Percentiles rank a stretch among this genome's conserved stretches.
These are phyloP conservation scores for Yamadazyma nakazawae DNA, from an alignment of 805 yeast species.

Conservation along the genomic window DNA sequence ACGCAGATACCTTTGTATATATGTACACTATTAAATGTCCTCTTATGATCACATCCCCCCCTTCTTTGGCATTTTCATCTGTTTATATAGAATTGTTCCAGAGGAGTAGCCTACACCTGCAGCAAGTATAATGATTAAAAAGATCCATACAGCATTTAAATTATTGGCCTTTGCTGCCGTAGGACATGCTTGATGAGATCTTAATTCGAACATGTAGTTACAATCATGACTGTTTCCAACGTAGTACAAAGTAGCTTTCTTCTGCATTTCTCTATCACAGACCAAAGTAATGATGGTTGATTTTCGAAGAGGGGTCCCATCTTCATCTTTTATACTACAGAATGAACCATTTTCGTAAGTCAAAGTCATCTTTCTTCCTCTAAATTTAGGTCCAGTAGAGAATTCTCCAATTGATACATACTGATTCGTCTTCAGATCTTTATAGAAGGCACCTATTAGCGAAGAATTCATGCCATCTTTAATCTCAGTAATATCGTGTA, in stretches of 20 bases:
- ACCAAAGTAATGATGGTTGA: conserved; percentile 68
- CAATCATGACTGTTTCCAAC: conserved; percentile 75
- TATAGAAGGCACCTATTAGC: conserved; percentile 40
- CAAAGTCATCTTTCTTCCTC: conserved; percentile 69
- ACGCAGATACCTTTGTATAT: neutral
- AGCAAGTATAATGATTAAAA: conserved; percentile 31
- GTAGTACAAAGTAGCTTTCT: conserved; percentile 63
- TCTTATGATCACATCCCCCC: neutral
- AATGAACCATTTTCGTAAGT: conserved; percentile 68
- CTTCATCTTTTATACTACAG: conserved; percentile 42
- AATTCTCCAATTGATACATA: conserved; percentile 53
- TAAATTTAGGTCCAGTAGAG: conserved; percentile 57
- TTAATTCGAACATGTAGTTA: conserved; percentile 77
- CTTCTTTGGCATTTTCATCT: conserved; percentile 10
- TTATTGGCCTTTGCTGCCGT: conserved; percentile 66
- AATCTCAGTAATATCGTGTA: conserved; percentile 38
- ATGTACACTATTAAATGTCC: neutral
- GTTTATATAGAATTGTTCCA: conserved; percentile 37
- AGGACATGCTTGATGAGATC: conserved; percentile 85
- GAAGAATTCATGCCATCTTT: conserved; percentile 42
- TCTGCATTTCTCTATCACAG: conserved; percentile 72
- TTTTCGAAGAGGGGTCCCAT: conserved; percentile 50
- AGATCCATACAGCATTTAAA: conserved; percentile 52
- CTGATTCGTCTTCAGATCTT: conserved; percentile 33
- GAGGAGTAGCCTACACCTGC: conserved; percentile 36